Evolutionary conservation across 306 rosid genomes (phyloP), one percentile per base, ranked within the genome.

Genomic region (Ceratonia siliqua): DNA sequence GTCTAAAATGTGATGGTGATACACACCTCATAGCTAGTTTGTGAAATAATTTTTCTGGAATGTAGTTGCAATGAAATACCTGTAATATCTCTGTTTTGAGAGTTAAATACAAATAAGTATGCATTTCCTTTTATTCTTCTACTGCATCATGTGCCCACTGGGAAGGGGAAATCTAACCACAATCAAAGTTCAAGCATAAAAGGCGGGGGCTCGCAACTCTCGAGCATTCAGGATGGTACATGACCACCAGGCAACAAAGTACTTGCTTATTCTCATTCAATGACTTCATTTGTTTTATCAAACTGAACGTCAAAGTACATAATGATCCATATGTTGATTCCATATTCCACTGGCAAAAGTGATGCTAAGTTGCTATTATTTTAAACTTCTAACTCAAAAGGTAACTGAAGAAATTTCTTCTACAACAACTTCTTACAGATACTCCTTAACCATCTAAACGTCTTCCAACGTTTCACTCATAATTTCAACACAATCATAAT

Each of bases 181-280:
- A 8, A 33, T 12, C 9, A 32, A 24, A 30, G 24, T 53, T 8
- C 21, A 18, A 68, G 33, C 55, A 15, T 15, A 45, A 17, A 32
- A 49, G 62, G 35, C 57, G 42, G n/a, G 64, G 62, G 24, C 48
- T 49, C 76, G 39, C 49, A 35, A 50, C 48, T 49, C 76, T 49
- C 49, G 27, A 50, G 56, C 67, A 49, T 28, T 30, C 10, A 11
- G 9, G 0, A 20, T 18, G 28, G 63, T 8, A 63, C 65, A 64
- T 35, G 48, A 50, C 52, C 52, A n/a, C 30, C 73, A 8, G 65
- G 45, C 73, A 46, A 66, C 25, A 48, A 8, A 8, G 27, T 42
- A 35, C 33, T 63, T 10, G 22, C 78, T 49, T 22, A 42, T 28
- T 46, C 73, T 38, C 17, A 30, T 53, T 56, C 64, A 65, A n/a